A percentile compares a stretch with the other conserved stretches of the same genome.
Evolutionary conservation across 1,284 basidiomycete species (phyloP).

Genomic region (Austroboletus novae-zelandiae): DNA sequence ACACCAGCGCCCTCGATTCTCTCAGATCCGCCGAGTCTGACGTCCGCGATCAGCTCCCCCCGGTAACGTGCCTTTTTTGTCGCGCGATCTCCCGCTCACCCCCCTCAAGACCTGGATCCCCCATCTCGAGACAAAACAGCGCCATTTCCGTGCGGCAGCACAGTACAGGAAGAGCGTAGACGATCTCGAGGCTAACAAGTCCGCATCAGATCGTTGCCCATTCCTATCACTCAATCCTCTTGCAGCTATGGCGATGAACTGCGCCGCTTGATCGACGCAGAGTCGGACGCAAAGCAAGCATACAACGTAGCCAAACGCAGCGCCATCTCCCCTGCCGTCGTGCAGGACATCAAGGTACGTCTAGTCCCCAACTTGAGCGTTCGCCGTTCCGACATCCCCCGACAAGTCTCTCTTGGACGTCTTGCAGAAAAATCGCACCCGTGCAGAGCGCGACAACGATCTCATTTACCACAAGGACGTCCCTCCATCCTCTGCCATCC

Average conservation of each 20-base stretch:
- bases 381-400: not conserved
- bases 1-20: constrained; percentile 52
- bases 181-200: constrained; percentile 84
- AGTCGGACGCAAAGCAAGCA: constrained; percentile 68
- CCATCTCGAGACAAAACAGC: constrained; percentile 80
- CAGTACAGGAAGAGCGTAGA: constrained; percentile 90
- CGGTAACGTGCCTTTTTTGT: constrained; percentile 39
- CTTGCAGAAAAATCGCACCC: constrained; percentile 65
- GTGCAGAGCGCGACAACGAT: constrained; percentile 92
- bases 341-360: constrained; percentile 74
- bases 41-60: constrained; percentile 50
- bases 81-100: constrained; percentile 11
- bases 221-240: constrained; percentile 5
- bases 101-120: constrained; percentile 68
- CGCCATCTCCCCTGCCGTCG: constrained; percentile 57
- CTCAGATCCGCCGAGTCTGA: constrained; percentile 50
- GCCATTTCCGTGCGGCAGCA: constrained; percentile 89
- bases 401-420: constrained; percentile 61
- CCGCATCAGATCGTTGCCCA: constrained; percentile 13
- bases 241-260: constrained; percentile 83
- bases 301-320: constrained; percentile 69
- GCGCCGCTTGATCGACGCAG: constrained; percentile 69
- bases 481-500: constrained; percentile 69
- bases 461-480: constrained; percentile 93
- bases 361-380: not conserved